Percentiles rank a stretch among this genome's conserved stretches.
These are phyloP conservation scores for Penicillium pulvis DNA, from an alignment of 495 filamentous ascomycete genomes.

Conservation along the genomic window DNA sequence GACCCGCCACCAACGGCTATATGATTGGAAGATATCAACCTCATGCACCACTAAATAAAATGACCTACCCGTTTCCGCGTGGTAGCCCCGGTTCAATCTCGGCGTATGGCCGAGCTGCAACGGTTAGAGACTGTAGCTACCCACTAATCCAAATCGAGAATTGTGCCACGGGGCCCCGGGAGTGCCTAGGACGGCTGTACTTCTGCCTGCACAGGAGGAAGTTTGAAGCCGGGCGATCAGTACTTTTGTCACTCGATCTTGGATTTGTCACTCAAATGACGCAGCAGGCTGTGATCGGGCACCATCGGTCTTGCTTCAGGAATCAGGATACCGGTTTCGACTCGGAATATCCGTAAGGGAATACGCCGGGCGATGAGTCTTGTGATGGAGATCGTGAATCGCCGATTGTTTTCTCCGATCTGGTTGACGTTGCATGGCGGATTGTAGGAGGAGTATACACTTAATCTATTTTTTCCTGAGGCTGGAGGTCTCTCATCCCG, in stretches of 20 bases:
- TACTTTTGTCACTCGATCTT: conserved; percentile 3
- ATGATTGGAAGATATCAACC: conserved; percentile 5
- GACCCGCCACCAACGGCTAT: neutral
- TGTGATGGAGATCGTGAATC: neutral
- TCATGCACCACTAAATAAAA: conserved; percentile 1
- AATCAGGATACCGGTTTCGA: neutral
- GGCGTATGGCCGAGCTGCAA: neutral
- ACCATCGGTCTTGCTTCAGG: neutral
- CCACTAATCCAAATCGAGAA: conserved; percentile 3
- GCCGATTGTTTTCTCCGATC: neutral
- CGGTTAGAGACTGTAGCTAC: neutral
- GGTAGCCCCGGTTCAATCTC: neutral
- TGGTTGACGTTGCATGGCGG: neutral
- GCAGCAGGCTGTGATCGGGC: neutral
- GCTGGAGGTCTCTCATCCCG: neutral
- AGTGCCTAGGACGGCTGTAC: neutral
- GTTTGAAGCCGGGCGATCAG: conserved; percentile 1
- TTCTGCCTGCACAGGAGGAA: conserved; percentile 1
- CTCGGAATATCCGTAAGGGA: neutral
- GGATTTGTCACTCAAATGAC: conserved; percentile 3
- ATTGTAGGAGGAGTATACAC: neutral
- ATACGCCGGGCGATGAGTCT: conserved; percentile 1
- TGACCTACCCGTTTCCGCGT: neutral
- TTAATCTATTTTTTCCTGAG: neutral
- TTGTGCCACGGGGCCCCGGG: neutral